Evolutionary conservation across 2,329 filamentous ascomycete species (phyloP), one percentile per base, ranked within the genome.

Genomic region (Myriangium duriaei): DNA sequence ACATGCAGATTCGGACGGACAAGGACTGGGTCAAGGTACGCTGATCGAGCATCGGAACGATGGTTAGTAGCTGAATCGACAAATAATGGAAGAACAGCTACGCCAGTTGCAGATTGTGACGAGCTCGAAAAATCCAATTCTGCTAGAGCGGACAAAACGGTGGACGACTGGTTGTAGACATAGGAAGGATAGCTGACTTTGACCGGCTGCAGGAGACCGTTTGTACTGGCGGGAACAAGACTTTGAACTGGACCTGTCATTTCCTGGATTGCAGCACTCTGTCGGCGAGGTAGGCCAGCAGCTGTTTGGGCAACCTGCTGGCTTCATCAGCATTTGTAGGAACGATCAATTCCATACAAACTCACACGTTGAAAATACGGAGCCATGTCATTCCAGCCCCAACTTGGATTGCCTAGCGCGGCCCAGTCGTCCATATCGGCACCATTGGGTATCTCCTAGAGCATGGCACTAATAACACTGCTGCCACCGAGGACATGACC

Each of bases 331-430:
- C n/a, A n/a, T n/a, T n/a, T n/a, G n/a, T n/a, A n/a, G n/a, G n/a
- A n/a, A n/a, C n/a, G n/a, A n/a, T n/a, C n/a, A n/a, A n/a, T n/a
- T n/a, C n/a, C n/a, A n/a, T n/a, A n/a, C n/a, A n/a, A n/a, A n/a
- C n/a, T n/a, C n/a, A n/a, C n/a, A 33, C 52, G 57, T 43, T 48
- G 50, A 44, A 61, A 59, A 45, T 59, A 60, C 7, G 51, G 53
- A 11, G 56, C 46, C 14, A 70, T 43, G 5, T 59, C 60, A 29
- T 69, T 56, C 69, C 70, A 78, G 1, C 63, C 60, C 74, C 74
- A 79, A 2, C 71, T 74, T 1, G 46, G 40, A 45, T 77, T 78
- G 0, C 74, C 74, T 7, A 79, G 53, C 18, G 59, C 53, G 32
- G 65, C 67, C 74, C 74, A 79, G 31, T 74, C 69, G 24, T 59